Conservation (phyloP, 2,329 filamentous ascomycete species). For the Madurella fahalii region DNA sequence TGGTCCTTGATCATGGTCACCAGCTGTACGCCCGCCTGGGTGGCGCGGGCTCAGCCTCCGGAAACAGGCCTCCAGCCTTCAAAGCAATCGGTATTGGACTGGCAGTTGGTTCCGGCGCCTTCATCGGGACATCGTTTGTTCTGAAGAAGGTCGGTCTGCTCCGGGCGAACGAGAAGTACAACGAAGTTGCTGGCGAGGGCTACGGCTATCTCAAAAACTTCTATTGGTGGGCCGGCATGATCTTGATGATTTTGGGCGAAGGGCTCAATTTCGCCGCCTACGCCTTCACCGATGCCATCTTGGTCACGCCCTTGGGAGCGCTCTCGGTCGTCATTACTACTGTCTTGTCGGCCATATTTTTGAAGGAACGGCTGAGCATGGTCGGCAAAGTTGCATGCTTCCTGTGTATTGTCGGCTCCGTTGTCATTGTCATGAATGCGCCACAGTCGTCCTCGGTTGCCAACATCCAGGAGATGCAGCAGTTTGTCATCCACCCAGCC, state of each 20-base stretch:
- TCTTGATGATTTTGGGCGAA: slow-evolving; percentile 92
- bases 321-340: slow-evolving; percentile 90
- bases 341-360: slow-evolving; percentile 85
- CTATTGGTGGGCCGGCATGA: slow-evolving; percentile 97
- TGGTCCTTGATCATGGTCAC: slow-evolving; percentile 32
- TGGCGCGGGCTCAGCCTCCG: slow-evolving; percentile 21
- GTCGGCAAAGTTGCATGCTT: slow-evolving; percentile 96
- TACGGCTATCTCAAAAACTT: slow-evolving; percentile 95
- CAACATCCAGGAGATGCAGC: slow-evolving; percentile 88
- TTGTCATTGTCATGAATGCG: slow-evolving; percentile 92
- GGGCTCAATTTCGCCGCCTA: slow-evolving; percentile 97
- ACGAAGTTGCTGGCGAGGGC: slow-evolving; percentile 90
- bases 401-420: slow-evolving; percentile 86
- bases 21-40: slow-evolving; percentile 41
- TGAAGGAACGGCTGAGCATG: slow-evolving; percentile 92
- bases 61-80: slow-evolving; percentile 53
- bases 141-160: slow-evolving; percentile 91
- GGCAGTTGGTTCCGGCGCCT: slow-evolving; percentile 80
- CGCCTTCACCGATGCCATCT: slow-evolving; percentile 91
- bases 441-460: slow-evolving; percentile 79
- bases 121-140: slow-evolving; percentile 93
- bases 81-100: slow-evolving; percentile 84
- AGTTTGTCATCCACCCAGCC: slow-evolving; percentile 78
- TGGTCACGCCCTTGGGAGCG: slow-evolving; percentile 88
- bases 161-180: slow-evolving; percentile 92